Percentiles rank a stretch among this genome's conserved stretches.
Evolutionary conservation across 2,329 filamentous ascomycete species (phyloP).

Genomic region (Fusarium sp.): DNA sequence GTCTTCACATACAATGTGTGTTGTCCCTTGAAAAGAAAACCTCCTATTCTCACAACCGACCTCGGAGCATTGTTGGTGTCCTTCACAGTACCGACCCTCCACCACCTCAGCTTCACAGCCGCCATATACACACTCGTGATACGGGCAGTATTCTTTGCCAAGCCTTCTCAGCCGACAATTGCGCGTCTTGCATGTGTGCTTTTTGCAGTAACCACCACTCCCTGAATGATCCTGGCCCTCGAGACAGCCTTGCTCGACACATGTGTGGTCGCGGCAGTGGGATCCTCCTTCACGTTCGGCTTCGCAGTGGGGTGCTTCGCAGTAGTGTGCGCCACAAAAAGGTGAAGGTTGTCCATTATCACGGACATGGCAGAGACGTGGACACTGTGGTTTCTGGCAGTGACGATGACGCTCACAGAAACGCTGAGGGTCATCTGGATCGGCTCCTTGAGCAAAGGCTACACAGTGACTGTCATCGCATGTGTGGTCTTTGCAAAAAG

Average conservation of each 20-base stretch:
- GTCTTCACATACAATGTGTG: conserved; percentile 32
- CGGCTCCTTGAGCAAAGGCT: conserved; percentile 33
- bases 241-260: conserved; percentile 39
- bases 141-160: conserved; percentile 36
- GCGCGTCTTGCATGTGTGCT: conserved; percentile 40
- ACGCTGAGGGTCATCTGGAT: conserved; percentile 22
- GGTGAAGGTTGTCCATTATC: conserved; percentile 38
- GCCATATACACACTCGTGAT: conserved; percentile 42
- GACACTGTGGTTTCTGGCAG: conserved; percentile 37
- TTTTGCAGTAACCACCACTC: conserved; percentile 36
- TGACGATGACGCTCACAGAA: conserved; percentile 46
- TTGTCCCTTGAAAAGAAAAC: conserved; percentile 18
- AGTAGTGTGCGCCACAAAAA: conserved; percentile 45
- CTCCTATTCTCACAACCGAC: conserved; percentile 14
- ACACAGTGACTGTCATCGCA: conserved; percentile 41
- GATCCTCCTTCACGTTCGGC: conserved; percentile 30
- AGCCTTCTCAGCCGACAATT: conserved; percentile 36
- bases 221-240: conserved; percentile 17
- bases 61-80: conserved; percentile 29
- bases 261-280: conserved; percentile 44
- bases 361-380: conserved; percentile 41
- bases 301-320: conserved; percentile 42
- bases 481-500: conserved; percentile 43
- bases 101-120: conserved; percentile 39
- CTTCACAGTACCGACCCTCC: conserved; percentile 35